Base-by-base conservation (phyloP, 2,329 filamentous ascomycete species). In the Aspergillaceae sp. region DNA sequence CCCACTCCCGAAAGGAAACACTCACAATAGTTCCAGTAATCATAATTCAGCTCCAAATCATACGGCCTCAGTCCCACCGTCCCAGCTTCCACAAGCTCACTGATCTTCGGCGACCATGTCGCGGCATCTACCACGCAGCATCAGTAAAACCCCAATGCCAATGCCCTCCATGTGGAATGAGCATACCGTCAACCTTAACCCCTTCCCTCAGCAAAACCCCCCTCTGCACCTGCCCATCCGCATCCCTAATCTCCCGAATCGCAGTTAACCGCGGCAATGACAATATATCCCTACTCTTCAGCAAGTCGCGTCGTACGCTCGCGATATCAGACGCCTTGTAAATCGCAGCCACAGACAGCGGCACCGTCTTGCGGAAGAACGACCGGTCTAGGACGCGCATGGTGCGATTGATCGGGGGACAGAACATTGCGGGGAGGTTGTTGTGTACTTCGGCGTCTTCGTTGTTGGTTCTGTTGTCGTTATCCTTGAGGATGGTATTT, bases 21-120 rank as follows among this genome's bases (percentile, higher is more conserved):
- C 76, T 55, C 75, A 86, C 85, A 74, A 63, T 94, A 91, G 43
- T 74, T 84, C 87, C 89, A 97, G 67, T 90, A 83, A 56, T 85
- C 78, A 68, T 98, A 98, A 55, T 84, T 80, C 48, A 97, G 74
- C 33, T 78, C 71, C 47, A 97, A 68, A 50, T 86, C 76, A 65
- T 84, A 96, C 1, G 87, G 84, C 1, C 89, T 72, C 32, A 97
- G 66, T 11, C 76, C 77, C 29, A 96, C 68, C 38, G 87, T 80
- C 29, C 84, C 78, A 43, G 75, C 73, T 52, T 83, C 74, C 4
- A 89, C 78, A 32, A 87, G 80, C 51, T 87, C 79, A 49, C 73
- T 76, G 41, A 96, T 67, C 35, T 75, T 78, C 4, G 79, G 61
- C 45, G 87, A 87, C 86, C 88, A 95, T 26, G 87, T 94, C 37